Evolutionary conservation across 2,329 filamentous ascomycete genomes (phyloP).

Genomic region (Colletotrichum higginsianum): DNA sequence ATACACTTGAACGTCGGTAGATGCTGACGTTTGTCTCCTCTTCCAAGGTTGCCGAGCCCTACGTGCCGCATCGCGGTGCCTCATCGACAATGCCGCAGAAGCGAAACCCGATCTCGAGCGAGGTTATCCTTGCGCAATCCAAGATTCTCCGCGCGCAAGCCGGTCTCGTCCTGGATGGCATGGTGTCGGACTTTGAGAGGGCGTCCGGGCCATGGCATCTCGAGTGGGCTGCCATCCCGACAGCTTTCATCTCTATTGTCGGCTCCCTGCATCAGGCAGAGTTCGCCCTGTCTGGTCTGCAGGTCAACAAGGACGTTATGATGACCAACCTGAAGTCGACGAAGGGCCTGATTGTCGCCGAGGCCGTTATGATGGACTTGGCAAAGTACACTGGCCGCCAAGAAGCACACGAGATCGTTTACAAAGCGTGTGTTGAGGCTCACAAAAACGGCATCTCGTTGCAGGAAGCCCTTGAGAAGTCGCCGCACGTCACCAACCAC

Average conservation of each 20-base stretch:
- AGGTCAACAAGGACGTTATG: constrained; percentile 66
- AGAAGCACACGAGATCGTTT: constrained; percentile 69
- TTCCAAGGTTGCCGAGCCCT: constrained; percentile 67
- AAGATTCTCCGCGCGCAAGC: constrained; percentile 68
- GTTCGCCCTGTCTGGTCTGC: constrained; percentile 66
- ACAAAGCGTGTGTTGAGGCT: constrained; percentile 65
- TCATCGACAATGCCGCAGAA: constrained; percentile 73
- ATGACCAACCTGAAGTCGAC: constrained; percentile 65
- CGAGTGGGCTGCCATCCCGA: constrained; percentile 70
- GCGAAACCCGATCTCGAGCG: constrained; percentile 71
- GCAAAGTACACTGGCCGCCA: constrained; percentile 67
- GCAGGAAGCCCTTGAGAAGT: constrained; percentile 58
- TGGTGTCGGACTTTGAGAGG: constrained; percentile 72
- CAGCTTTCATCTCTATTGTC: constrained; percentile 67
- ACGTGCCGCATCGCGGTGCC: constrained; percentile 67
- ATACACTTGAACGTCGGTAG: neutral
- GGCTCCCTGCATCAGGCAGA: constrained; percentile 68
- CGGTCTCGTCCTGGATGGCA: constrained; percentile 66
- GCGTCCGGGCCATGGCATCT: constrained; percentile 72
- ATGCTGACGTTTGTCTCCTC: constrained; percentile 41
- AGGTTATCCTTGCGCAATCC: constrained; percentile 68
- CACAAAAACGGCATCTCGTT: constrained; percentile 61
- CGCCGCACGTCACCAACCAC: constrained; percentile 57
- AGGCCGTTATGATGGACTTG: constrained; percentile 74
- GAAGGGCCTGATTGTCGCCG: constrained; percentile 67